Base-by-base conservation (phyloP, 768 basidiomycete species). In the Grammothele lineata region DNA sequence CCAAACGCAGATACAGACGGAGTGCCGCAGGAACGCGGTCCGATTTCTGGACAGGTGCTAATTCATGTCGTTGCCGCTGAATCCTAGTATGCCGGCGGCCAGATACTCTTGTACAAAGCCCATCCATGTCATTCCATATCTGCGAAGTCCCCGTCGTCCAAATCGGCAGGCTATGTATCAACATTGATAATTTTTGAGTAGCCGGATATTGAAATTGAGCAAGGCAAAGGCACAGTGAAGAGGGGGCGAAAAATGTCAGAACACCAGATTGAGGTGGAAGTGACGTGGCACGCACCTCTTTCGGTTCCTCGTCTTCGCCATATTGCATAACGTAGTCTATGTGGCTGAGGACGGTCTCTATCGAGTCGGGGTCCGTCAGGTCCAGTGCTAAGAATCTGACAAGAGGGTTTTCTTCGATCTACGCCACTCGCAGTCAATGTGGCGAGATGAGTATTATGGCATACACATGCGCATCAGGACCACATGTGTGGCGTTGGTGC, bases 301-400 rank as follows among this genome's bases (percentile, higher is more conserved):
- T 92, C 14, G 95, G 94, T 62, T 99, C 95, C 63, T 99, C 95
- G 49, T 94, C 92, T 70, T 98, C 95, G 26, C 95, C 95, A 59
- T 96, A 99, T 63, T 99, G 96, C 83, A 99, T 93, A 48, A 92
- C 87, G 58, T 92, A 95, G 70, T 99, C 96, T 44, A 99, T 88
- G 64, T 99, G 93, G 63, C 92, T 93, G 49, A 99, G 75, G 9
- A 97, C 83, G 2, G 80, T 84, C 60, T 91, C 89, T 43, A 99
- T 74, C 1, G 92, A 94, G 58, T 96, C 92, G 40, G 92, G 79
- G 52, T 82, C 80, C 14, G 92, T 83, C 26, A 98, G 80, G 68
- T 99, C 92, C 33, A 99, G 77, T 3, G 96, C 94, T 30, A 99
- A 69, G 73, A 99, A 99, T 2, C 92, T 93, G 18, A 99, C 96